phyloP scores from a whole-genome alignment of 2,329 filamentous ascomycete genomes.

The Thermoascus crustaceus region DNA sequence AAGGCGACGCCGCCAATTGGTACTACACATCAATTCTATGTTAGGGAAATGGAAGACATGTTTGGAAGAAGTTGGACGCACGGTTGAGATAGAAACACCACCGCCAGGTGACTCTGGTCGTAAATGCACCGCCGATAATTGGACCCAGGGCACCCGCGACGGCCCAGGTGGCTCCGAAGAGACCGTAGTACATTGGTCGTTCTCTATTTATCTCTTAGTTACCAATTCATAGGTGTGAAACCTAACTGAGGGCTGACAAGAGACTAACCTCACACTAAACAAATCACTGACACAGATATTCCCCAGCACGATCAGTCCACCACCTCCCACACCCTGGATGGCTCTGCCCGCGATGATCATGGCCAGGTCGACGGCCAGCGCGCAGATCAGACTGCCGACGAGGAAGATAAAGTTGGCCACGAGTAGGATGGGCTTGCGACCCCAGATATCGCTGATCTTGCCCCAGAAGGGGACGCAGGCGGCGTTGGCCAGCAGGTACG shows the following conservation, averaged over 20 bases:
- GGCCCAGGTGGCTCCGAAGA: slow-evolving; percentile 56
- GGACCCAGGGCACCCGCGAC: slow-evolving; percentile 53
- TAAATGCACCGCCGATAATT: slow-evolving; percentile 54
- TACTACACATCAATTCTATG: slow-evolving; percentile 26
- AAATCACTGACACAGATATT: slow-evolving; percentile 58
- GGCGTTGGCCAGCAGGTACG: slow-evolving; percentile 39
- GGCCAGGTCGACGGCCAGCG: slow-evolving; percentile 48
- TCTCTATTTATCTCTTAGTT: slow-evolving; percentile 24
- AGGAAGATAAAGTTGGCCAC: slow-evolving; percentile 55
- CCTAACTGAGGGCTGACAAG: not conserved
- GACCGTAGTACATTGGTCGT: slow-evolving; percentile 53
- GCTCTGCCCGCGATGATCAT: slow-evolving; percentile 56
- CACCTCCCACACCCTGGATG: slow-evolving; percentile 56
- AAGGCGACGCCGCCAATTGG: slow-evolving; percentile 54
- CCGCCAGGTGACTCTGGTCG: slow-evolving; percentile 51
- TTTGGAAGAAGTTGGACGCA: slow-evolving; percentile 16
- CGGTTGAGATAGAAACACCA: slow-evolving; percentile 56
- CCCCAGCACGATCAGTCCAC: slow-evolving; percentile 55
- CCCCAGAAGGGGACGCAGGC: slow-evolving; percentile 51
- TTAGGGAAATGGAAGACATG: slow-evolving; percentile 2
- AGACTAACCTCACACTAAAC: slow-evolving; percentile 48
- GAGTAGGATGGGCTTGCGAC: slow-evolving; percentile 55
- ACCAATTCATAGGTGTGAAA: not conserved
- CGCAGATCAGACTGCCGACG: slow-evolving; percentile 54
- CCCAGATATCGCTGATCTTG: slow-evolving; percentile 60